phyloP scores from a whole-genome alignment of 495 filamentous ascomycete species.

The Glonium stellatum region DNA sequence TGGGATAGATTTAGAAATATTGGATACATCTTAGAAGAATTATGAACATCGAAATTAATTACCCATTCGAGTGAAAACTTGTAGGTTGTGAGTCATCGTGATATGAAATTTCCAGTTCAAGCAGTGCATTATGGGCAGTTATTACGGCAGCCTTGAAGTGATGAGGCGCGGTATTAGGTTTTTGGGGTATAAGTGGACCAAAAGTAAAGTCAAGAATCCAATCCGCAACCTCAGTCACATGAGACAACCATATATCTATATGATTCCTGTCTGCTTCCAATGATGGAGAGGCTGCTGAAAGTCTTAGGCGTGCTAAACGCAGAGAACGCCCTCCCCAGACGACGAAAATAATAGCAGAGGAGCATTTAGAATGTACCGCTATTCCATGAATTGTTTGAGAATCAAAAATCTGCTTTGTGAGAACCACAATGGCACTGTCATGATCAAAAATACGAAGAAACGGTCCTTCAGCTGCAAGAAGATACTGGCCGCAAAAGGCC shows the following conservation, averaged over 20 bases:
- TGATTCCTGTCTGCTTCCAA: not conserved
- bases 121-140: conserved; percentile 77
- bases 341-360: conserved; percentile 11
- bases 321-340: conserved; percentile 34
- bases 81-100: not conserved
- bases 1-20: not conserved
- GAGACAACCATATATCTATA: conserved; percentile 5
- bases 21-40: conserved; percentile 7
- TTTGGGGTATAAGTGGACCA: conserved; percentile 26
- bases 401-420: conserved; percentile 46
- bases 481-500: conserved; percentile 38
- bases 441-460: conserved; percentile 57
- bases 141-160: conserved; percentile 44
- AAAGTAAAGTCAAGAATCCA: conserved; percentile 79
- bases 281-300: not conserved
- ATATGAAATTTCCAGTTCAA: conserved; percentile 27
- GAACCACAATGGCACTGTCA: conserved; percentile 33
- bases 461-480: conserved; percentile 70
- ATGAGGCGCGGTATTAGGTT: conserved; percentile 25
- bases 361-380: conserved; percentile 29
- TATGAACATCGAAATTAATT: not conserved
- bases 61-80: not conserved
- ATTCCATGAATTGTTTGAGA: conserved; percentile 67
- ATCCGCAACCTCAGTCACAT: conserved; percentile 47
- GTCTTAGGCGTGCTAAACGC: not conserved